phyloP scores from a whole-genome alignment of 352 stramenopile species.

The Phytophthora sojae region DNA sequence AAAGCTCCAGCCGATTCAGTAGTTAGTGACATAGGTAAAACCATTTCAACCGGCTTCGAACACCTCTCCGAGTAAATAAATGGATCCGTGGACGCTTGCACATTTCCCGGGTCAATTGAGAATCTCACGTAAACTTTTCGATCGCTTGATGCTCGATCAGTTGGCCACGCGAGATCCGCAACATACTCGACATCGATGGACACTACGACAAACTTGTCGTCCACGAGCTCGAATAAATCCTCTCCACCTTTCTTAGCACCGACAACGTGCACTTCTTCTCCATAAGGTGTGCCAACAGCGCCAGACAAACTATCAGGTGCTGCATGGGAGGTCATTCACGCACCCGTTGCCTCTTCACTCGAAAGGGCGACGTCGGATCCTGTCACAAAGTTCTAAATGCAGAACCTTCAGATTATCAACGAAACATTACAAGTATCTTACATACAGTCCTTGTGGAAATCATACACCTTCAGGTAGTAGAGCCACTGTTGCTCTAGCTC shows the following conservation, averaged over 20 bases:
- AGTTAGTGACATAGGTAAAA: neutral
- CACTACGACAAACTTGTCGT: neutral
- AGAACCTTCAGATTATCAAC: constrained; percentile 6
- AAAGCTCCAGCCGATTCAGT: neutral
- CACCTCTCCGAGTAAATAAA: neutral
- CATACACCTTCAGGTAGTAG: constrained; percentile 46
- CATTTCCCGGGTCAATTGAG: neutral
- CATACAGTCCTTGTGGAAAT: constrained; percentile 40
- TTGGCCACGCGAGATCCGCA: neutral
- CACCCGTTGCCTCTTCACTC: neutral
- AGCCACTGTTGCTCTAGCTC: constrained; percentile 39
- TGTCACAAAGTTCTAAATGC: constrained; percentile 21
- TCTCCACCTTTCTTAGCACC: neutral
- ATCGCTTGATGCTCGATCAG: neutral
- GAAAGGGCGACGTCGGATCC: constrained; percentile 24
- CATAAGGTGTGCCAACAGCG: neutral
- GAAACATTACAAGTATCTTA: constrained; percentile 7
- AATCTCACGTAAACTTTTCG: neutral
- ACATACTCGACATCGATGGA: neutral
- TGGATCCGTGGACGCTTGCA: neutral
- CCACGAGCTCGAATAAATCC: neutral
- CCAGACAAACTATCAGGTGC: neutral
- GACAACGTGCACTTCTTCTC: neutral
- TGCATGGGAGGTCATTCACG: constrained; percentile 16
- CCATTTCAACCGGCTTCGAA: constrained; percentile 1